These are phyloP conservation scores for Citeromyces hawaiiensis DNA, from an alignment of 1,139 yeast species.

Conservation along the genomic window DNA sequence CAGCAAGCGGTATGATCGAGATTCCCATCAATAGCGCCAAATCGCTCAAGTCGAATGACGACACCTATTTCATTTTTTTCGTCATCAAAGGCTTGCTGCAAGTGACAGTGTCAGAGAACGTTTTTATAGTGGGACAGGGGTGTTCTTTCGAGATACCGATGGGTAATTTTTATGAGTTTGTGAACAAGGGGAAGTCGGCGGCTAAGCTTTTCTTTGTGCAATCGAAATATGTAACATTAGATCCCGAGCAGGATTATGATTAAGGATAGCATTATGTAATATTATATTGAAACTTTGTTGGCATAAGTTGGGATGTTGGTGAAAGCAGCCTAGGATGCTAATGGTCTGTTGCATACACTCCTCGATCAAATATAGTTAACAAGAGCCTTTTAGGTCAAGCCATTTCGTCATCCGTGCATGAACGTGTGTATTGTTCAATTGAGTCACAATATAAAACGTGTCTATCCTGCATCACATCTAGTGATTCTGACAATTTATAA, in stretches of 20 bases:
- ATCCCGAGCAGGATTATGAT: conserved; percentile 12
- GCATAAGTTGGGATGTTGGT: conserved; percentile 4
- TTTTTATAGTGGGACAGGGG: conserved; percentile 55
- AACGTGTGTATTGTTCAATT: too few relatives aligned
- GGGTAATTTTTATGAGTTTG: conserved; percentile 56
- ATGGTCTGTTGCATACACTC: too few relatives aligned
- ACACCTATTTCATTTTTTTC: conserved; percentile 61
- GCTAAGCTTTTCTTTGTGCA: conserved; percentile 73
- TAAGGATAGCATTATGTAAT: conserved; percentile 4
- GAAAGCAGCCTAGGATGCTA: conserved; percentile 8
- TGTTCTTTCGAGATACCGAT: conserved; percentile 77
- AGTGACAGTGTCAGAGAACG: conserved; percentile 46
- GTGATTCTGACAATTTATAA: too few relatives aligned
- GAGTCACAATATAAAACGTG: too few relatives aligned
- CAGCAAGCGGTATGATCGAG: conserved; percentile 68
- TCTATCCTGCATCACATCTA: too few relatives aligned
- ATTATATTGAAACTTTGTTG: conserved; percentile 1
- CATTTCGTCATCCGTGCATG: too few relatives aligned
- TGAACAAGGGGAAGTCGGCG: conserved; percentile 39
- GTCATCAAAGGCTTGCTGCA: conserved; percentile 62
- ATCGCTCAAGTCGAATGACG: conserved; percentile 47
- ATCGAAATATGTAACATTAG: conserved; percentile 25
- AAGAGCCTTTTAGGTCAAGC: too few relatives aligned
- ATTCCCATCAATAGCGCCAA: conserved; percentile 57
- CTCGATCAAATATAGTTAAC: too few relatives aligned